Evolutionary conservation across 2,329 filamentous ascomycete species (phyloP).

Genomic region (Diaporthe citriasiana): DNA sequence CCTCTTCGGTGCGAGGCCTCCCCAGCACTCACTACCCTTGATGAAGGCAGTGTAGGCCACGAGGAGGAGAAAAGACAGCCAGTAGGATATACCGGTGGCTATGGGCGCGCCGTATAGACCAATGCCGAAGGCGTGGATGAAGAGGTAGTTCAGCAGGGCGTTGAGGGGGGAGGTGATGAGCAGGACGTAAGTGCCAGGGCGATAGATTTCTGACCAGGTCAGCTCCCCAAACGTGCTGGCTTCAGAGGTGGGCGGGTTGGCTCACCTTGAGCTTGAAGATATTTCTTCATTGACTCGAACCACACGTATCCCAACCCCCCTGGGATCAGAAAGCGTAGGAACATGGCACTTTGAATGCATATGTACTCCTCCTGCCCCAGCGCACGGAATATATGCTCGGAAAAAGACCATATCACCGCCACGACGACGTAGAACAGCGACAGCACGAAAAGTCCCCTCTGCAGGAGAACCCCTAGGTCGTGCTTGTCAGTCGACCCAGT

Average conservation of each 20-base stretch:
- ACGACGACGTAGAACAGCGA: conserved; percentile 80
- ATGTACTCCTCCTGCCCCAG: conserved; percentile 86
- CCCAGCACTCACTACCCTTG: conserved; percentile 83
- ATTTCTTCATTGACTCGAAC: conserved; percentile 90
- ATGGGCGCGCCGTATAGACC: conserved; percentile 85
- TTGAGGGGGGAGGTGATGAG: conserved; percentile 87
- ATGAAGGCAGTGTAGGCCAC: conserved; percentile 81
- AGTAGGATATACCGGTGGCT: conserved; percentile 88
- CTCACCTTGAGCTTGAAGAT: conserved; percentile 87
- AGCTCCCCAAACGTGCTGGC: neutral
- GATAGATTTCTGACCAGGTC: conserved; percentile 72
- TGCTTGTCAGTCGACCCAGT: conserved; percentile 85
- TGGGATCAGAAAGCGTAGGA: conserved; percentile 80
- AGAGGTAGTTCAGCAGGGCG: conserved; percentile 82
- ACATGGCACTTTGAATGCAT: conserved; percentile 79
- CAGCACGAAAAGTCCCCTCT: conserved; percentile 81
- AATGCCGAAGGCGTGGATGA: conserved; percentile 79
- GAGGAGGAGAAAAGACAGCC: conserved; percentile 83
- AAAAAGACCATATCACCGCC: conserved; percentile 80
- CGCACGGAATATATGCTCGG: conserved; percentile 79
- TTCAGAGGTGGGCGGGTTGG: conserved; percentile 58
- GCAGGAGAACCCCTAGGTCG: conserved; percentile 83
- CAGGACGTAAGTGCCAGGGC: conserved; percentile 85
- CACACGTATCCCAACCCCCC: conserved; percentile 90
- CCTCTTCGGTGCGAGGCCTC: conserved; percentile 74